Evolutionary conservation across 2,329 filamentous ascomycete genomes (phyloP).

Genomic region (Tolypocladium cylindrosporum): DNA sequence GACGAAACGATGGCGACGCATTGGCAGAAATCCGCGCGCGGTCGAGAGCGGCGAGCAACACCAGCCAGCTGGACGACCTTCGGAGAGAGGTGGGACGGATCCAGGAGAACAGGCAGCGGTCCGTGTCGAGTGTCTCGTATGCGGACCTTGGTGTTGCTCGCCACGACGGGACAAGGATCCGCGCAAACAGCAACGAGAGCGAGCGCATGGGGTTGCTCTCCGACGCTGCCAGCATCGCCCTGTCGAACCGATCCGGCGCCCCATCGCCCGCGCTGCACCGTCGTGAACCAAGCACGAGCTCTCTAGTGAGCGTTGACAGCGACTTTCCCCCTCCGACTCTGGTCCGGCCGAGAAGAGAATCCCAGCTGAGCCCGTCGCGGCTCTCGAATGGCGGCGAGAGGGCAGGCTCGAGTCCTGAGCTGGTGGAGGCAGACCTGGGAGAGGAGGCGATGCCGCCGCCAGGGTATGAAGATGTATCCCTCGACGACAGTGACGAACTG

Average conservation of each 20-base stretch:
- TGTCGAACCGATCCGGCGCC: constrained; percentile 22
- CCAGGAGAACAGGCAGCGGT: constrained; percentile 50
- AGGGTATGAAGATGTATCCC: constrained; percentile 41
- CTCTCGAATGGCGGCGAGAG: constrained; percentile 19
- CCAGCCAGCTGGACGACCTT: constrained; percentile 50
- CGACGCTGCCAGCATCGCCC: constrained; percentile 55
- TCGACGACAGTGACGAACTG: constrained; percentile 29
- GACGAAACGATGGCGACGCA: constrained; percentile 57
- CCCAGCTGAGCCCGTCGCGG: constrained; percentile 31
- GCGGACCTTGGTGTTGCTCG: constrained; percentile 65
- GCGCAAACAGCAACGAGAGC: constrained; percentile 64
- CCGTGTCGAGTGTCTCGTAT: constrained; percentile 68
- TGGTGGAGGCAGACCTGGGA: constrained; percentile 40
- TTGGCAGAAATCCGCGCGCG: constrained; percentile 57
- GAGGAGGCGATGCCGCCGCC: constrained; percentile 40
- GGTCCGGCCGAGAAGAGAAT: constrained; percentile 29
- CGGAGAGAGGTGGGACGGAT: constrained; percentile 45
- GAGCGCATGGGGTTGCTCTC: constrained; percentile 63
- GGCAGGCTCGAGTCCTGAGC: constrained; percentile 42
- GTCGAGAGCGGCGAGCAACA: constrained; percentile 33
- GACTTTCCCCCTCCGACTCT: constrained; percentile 30
- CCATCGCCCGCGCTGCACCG: constrained; percentile 25
- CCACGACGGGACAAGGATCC: constrained; percentile 66
- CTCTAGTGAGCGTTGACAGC: constrained; percentile 43
- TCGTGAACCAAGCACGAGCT: constrained; percentile 41